Percentiles rank a stretch among this genome's conserved stretches.
These are phyloP conservation scores for Eucalyptus caleyi DNA, from an alignment of 345 rosid species.

Conservation along the genomic window DNA sequence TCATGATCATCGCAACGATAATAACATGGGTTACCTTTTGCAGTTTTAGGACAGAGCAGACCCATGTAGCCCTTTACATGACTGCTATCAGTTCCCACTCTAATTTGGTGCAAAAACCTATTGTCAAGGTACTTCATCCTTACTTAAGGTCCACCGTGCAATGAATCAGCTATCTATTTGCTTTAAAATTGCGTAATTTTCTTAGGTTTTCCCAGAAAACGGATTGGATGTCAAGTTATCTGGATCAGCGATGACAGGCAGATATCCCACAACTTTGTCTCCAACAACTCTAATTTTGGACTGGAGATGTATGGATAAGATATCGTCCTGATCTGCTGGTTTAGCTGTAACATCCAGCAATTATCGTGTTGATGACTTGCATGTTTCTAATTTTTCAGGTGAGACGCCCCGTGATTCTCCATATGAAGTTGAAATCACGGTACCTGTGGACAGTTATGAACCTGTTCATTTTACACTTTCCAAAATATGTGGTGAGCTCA, in stretches of 20 bases:
- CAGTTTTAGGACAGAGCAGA: conserved; percentile 83
- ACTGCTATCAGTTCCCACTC: conserved; percentile 80
- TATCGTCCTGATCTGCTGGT: background rate
- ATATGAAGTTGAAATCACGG: conserved; percentile 63
- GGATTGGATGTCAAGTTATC: conserved; percentile 55
- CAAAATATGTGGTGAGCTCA: conserved; percentile 72
- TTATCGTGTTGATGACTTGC: background rate
- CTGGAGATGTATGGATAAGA: conserved; percentile 61
- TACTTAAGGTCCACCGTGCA: background rate
- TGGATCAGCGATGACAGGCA: conserved; percentile 58
- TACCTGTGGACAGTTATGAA: conserved; percentile 75
- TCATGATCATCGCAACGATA: background rate
- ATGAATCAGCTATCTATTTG: background rate
- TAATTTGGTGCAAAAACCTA: conserved; percentile 50
- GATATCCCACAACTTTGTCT: conserved; percentile 75
- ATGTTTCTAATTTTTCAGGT: conserved; percentile 34
- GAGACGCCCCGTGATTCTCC: conserved; percentile 38
- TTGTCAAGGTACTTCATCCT: conserved; percentile 27
- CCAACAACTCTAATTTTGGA: conserved; percentile 64
- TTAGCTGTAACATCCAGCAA: background rate
- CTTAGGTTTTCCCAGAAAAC: conserved; percentile 59
- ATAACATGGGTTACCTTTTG: background rate
- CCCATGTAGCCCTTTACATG: conserved; percentile 68
- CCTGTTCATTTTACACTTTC: conserved; percentile 75
- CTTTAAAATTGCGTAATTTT: background rate